Conservation (phyloP, 345 rosid genomes). For the thale cress (Arabidopsis thaliana) region DNA sequence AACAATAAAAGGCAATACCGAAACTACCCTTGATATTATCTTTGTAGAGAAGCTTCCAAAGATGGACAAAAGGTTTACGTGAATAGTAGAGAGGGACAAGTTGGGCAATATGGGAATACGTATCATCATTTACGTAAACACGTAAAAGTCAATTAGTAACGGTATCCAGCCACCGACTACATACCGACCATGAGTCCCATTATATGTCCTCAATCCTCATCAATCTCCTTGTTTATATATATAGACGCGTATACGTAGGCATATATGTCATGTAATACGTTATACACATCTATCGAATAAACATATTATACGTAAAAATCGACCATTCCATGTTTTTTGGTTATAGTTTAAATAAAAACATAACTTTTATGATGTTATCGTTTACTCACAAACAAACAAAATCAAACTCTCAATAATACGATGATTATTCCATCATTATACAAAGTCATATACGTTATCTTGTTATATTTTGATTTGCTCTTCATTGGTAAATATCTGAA, state of each 20-base stretch:
- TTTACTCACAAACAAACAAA: neutral
- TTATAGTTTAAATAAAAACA: too few relatives aligned
- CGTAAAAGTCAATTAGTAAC: constrained; percentile 36
- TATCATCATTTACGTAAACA: constrained; percentile 24
- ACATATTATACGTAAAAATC: neutral
- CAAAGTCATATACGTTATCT: too few relatives aligned
- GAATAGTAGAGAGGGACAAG: constrained; percentile 21
- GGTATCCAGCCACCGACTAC: constrained; percentile 38
- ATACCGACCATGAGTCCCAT: constrained; percentile 29
- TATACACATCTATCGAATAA: too few relatives aligned
- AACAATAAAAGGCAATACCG: neutral
- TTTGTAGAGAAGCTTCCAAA: neutral
- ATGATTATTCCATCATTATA: neutral
- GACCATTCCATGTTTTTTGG: neutral
- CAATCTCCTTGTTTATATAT: neutral
- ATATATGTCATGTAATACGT: neutral
- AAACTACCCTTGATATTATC: neutral
- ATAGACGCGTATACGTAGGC: constrained; percentile 23
- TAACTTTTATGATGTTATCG: neutral
- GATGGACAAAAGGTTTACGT: neutral
- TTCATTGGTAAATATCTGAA: too few relatives aligned
- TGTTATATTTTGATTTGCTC: too few relatives aligned
- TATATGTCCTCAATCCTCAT: too few relatives aligned
- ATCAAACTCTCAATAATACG: neutral
- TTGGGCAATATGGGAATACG: constrained; percentile 1